Evolutionary conservation across 1,284 basidiomycete species (phyloP).

Genomic region (Fomitopsis pinicola): DNA sequence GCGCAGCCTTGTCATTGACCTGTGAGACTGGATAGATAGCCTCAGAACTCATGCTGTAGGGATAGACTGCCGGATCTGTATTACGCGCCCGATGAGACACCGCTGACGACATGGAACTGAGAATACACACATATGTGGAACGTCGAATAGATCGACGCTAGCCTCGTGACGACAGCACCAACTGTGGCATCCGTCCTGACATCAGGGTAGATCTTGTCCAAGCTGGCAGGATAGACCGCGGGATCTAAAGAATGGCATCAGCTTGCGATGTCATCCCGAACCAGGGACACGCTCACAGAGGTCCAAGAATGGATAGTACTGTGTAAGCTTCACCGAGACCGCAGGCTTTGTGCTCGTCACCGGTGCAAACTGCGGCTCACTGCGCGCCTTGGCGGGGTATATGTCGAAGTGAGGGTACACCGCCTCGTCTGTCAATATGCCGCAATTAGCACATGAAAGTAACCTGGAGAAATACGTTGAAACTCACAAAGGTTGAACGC

Average conservation of each 20-base stretch:
- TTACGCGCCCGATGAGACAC: background rate
- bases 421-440: slow-evolving; percentile 22
- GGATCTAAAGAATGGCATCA: slow-evolving; percentile 11
- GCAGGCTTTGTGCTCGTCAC: background rate
- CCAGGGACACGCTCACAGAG: slow-evolving; percentile 1
- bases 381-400: slow-evolving; percentile 20
- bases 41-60: background rate
- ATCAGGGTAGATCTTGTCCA: slow-evolving; percentile 13
- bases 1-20: background rate
- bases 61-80: background rate
- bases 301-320: slow-evolving; percentile 4
- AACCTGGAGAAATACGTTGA: background rate
- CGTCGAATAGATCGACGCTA: slow-evolving; percentile 11
- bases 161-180: background rate
- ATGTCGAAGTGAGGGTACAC: slow-evolving; percentile 34
- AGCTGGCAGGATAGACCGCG: slow-evolving; percentile 14
- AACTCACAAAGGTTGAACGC: slow-evolving; percentile 9
- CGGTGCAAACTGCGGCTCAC: background rate
- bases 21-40: background rate
- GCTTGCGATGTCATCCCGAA: background rate
- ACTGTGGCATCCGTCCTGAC: background rate
- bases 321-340: background rate
- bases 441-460: background rate
- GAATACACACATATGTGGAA: slow-evolving; percentile 16
- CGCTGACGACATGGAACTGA: too few relatives aligned